phyloP scores from a whole-genome alignment of 768 basidiomycete genomes.

The Boletellus sp. region DNA sequence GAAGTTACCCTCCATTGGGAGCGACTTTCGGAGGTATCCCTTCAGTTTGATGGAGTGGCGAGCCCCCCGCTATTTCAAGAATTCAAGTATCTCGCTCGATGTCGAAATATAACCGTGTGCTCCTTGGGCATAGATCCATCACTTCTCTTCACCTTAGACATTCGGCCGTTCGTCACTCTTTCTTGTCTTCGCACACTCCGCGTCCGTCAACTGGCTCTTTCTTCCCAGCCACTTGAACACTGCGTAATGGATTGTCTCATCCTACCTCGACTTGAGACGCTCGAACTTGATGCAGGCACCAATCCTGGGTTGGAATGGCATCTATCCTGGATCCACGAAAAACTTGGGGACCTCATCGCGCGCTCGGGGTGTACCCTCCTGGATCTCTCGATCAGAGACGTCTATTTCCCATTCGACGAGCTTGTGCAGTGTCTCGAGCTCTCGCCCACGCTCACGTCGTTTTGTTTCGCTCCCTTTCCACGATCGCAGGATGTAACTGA shows the following conservation, averaged over 20 bases:
- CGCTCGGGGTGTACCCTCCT: constrained; percentile 16
- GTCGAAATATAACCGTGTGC: constrained; percentile 16
- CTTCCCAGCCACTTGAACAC: neutral
- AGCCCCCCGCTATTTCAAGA: constrained; percentile 1
- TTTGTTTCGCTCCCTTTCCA: constrained; percentile 12
- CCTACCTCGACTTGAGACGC: constrained; percentile 15
- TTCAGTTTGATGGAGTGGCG: constrained; percentile 1
- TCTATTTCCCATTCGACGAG: constrained; percentile 13
- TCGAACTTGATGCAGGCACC: constrained; percentile 14
- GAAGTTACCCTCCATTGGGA: constrained; percentile 9
- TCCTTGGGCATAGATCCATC: constrained; percentile 16
- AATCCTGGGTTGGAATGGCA: neutral
- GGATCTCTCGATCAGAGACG: constrained; percentile 10
- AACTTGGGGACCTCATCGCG: constrained; percentile 13
- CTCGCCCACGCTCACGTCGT: constrained; percentile 8
- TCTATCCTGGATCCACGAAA: constrained; percentile 2
- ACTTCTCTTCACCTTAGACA: no score
- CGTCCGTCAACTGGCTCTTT: constrained; percentile 10
- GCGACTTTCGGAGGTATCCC: constrained; percentile 9
- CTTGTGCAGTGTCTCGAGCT: constrained; percentile 17
- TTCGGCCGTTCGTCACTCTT: neutral
- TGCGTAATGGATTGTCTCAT: constrained; percentile 8
- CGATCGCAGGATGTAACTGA: constrained; percentile 12
- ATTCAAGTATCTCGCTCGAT: constrained; percentile 4
- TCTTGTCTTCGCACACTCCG: constrained; percentile 14